Conservation (phyloP, 768 basidiomycete species). For the Trametes sanguinea region DNA sequence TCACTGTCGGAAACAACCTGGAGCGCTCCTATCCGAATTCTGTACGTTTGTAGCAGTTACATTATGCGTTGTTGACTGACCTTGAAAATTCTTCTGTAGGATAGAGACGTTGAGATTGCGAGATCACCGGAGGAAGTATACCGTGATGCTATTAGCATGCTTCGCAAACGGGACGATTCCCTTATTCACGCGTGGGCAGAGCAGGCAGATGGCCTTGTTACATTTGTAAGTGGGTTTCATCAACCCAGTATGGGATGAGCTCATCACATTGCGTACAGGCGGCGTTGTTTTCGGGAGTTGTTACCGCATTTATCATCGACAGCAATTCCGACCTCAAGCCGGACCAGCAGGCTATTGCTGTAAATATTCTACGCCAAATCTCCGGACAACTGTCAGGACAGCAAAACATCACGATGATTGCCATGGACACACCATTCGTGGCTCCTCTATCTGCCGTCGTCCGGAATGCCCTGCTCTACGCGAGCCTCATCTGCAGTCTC, state of each 20-base stretch:
- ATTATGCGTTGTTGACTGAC: no score
- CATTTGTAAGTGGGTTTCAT: constrained; percentile 5
- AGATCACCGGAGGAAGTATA: background rate
- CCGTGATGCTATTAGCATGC: background rate
- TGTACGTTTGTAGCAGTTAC: no score
- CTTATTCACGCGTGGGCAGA: constrained; percentile 7
- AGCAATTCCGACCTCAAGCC: background rate
- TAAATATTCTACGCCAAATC: constrained; percentile 5
- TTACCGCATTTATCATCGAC: constrained; percentile 7
- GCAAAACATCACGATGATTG: no score
- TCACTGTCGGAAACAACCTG: no score
- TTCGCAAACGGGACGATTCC: background rate
- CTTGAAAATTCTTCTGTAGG: no score
- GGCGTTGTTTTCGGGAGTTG: constrained; percentile 1
- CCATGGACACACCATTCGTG: background rate
- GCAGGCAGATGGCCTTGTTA: constrained; percentile 12
- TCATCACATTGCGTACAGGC: background rate
- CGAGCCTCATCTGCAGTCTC: constrained; percentile 12
- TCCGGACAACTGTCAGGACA: constrained; percentile 1
- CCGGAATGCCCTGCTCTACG: constrained; percentile 12
- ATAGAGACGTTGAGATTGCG: no score
- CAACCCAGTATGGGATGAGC: no score
- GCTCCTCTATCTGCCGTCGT: background rate
- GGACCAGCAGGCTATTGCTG: background rate
- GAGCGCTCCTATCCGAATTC: no score